Base-by-base conservation (phyloP, 371 early-diverging fungal species). In the Mucor plumbeus region DNA sequence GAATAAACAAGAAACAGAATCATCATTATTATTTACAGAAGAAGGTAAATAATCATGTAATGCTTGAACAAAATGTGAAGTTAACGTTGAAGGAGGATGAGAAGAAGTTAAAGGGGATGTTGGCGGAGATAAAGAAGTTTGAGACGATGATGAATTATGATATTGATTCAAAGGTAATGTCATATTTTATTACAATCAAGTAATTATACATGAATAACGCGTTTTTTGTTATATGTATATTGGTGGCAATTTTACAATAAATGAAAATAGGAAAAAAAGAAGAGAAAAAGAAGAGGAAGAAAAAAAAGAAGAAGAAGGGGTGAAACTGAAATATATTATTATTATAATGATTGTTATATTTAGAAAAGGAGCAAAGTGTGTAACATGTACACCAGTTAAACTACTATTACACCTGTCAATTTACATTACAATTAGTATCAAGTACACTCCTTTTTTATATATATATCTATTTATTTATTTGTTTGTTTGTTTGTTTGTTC, bases 11-110 rank as follows among this genome's bases (percentile, higher is more conserved):
- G 75, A 73, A 3, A 72, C 80, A 5, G 76, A 63, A 17, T 81
- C 76, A 33, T 80, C 77, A 33, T 75, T 69, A 35, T 26, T 31
- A 17, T 75, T 74, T 33, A 75, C 67, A 59, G 78, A 73, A 31
- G 76, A 69, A 33, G 84, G 81, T 11, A 81, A 50, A 64, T 79
- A 83, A 55, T 81, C 80, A 50, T 83, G 84, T 17, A 83, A 69
- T 14, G 84, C 84, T 50, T 79, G 84, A 19, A 83, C 84, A 67
- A 83, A 83, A 64, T 83, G 83, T 5, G 80, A 77, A 9, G 70
- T 75, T 7, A 72, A 47, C 5, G 70, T 62, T 33, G 76, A 67
- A 13, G 70, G 67, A 21, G 44, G 8, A 3, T 15, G 44, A 3
- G 44, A 44, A n/a, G 44, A 44, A 17, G 7, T 17, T 15, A 44